These are phyloP conservation scores for Phytophthora multivora DNA, from an alignment of 352 stramenopile genomes.

Conservation along the genomic window DNA sequence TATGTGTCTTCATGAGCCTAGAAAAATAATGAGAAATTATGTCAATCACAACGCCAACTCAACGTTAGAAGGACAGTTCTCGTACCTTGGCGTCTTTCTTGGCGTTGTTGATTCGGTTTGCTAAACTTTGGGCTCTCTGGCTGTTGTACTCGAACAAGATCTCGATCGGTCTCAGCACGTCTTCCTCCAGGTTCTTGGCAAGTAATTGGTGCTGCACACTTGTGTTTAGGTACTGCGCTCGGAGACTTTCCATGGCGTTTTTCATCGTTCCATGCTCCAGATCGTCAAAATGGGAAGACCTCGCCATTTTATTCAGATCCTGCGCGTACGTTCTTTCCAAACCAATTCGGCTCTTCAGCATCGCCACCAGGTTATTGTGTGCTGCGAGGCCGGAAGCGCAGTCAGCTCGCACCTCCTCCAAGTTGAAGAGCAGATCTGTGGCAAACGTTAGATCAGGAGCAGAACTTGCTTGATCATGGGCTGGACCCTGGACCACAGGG, in stretches of 20 bases:
- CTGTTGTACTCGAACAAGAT: slow-evolving; percentile 55
- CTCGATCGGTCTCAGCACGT: slow-evolving; percentile 77
- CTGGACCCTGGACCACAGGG: neutral
- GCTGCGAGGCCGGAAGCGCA: slow-evolving; percentile 54
- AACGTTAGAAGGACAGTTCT: neutral
- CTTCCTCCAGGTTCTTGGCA: slow-evolving; percentile 76
- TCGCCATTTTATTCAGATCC: slow-evolving; percentile 69
- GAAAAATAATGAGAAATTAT: neutral
- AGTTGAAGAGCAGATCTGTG: slow-evolving; percentile 79
- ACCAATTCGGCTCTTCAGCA: slow-evolving; percentile 75
- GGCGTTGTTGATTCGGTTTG: slow-evolving; percentile 57
- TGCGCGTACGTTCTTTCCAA: slow-evolving; percentile 77
- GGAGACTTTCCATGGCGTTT: slow-evolving; percentile 60
- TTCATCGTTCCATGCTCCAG: slow-evolving; percentile 58
- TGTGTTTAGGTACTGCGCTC: slow-evolving; percentile 81
- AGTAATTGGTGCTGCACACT: slow-evolving; percentile 80
- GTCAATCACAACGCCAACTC: neutral
- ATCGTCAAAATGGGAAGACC: slow-evolving; percentile 62
- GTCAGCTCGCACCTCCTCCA: slow-evolving; percentile 63
- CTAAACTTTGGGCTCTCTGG: slow-evolving; percentile 61
- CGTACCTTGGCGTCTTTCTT: slow-evolving; percentile 81
- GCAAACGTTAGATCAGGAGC: slow-evolving; percentile 61
- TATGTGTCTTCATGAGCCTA: slow-evolving; percentile 72
- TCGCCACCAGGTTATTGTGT: slow-evolving; percentile 58
- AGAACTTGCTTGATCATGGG: neutral